Percentiles rank a stretch among this genome's conserved stretches.
phyloP scores from a whole-genome alignment of 2,329 filamentous ascomycete genomes.

The Fusarium decemcellulare region DNA sequence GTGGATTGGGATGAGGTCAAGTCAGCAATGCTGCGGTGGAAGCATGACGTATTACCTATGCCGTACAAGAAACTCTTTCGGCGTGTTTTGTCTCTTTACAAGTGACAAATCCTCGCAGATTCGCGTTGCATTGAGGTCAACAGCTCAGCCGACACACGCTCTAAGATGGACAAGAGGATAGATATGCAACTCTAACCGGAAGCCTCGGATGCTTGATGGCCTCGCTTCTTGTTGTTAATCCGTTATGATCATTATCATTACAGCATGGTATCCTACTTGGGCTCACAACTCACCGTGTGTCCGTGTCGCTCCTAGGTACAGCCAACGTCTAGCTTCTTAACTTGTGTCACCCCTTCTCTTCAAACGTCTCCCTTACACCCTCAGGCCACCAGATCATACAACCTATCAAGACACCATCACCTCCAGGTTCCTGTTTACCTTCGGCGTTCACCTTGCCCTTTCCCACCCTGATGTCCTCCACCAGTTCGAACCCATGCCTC shows the following conservation, averaged over 20 bases:
- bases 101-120: too few relatives aligned
- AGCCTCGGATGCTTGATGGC: neutral
- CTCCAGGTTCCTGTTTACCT: slow-evolving; percentile 17
- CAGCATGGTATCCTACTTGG: neutral
- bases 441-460: slow-evolving; percentile 16
- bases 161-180: neutral
- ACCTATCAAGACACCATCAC: slow-evolving; percentile 19
- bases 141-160: too few relatives aligned
- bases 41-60: neutral
- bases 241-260: neutral
- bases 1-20: neutral
- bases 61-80: neutral
- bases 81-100: too few relatives aligned
- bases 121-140: too few relatives aligned
- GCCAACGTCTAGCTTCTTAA: neutral
- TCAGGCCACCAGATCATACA: slow-evolving; percentile 34
- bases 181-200: neutral
- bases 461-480: slow-evolving; percentile 25
- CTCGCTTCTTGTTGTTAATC: neutral
- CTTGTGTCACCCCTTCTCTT: neutral
- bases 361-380: neutral
- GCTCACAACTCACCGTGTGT: neutral
- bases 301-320: too few relatives aligned
- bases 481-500: slow-evolving; percentile 15
- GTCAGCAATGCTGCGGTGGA: neutral